These are phyloP conservation scores for Passalora sequoiae DNA, from an alignment of 2,329 filamentous ascomycete genomes.

Conservation along the genomic window DNA sequence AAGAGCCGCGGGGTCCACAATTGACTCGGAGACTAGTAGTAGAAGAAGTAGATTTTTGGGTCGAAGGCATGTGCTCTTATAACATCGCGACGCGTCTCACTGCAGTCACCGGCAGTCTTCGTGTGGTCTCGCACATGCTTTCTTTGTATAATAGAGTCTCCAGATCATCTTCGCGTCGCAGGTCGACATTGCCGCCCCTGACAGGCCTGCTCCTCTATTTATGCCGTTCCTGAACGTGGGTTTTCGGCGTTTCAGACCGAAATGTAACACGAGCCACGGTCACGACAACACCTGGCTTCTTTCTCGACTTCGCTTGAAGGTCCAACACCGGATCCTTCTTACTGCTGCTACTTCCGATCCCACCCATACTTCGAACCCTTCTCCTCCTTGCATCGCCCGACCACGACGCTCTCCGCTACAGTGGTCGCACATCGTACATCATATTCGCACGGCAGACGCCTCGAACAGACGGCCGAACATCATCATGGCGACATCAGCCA, in stretches of 20 bases:
- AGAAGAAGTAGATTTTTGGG: neutral
- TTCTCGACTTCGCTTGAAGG: slow-evolving; percentile 3
- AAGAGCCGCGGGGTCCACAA: neutral
- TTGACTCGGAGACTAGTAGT: neutral
- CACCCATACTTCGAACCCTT: neutral
- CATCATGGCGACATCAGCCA: slow-evolving; percentile 20
- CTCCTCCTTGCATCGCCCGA: slow-evolving; percentile 1
- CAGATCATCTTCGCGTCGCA: neutral
- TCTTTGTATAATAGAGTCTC: neutral
- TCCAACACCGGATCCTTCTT: slow-evolving; percentile 17
- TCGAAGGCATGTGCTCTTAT: neutral
- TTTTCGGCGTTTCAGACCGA: neutral
- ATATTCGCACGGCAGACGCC: slow-evolving; percentile 15
- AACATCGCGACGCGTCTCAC: neutral
- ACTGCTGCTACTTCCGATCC: slow-evolving; percentile 8
- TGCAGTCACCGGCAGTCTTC: neutral
- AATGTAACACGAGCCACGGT: neutral
- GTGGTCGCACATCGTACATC: slow-evolving; percentile 33
- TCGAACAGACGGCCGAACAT: slow-evolving; percentile 7
- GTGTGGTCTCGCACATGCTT: too few relatives aligned
- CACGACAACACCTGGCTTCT: neutral
- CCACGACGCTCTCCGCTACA: slow-evolving; percentile 26
- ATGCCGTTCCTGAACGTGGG: neutral
- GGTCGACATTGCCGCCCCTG: neutral
- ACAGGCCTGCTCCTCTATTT: slow-evolving; percentile 1